phyloP scores from a whole-genome alignment of 2,329 filamentous ascomycete species.

The Xylariales sp. region DNA sequence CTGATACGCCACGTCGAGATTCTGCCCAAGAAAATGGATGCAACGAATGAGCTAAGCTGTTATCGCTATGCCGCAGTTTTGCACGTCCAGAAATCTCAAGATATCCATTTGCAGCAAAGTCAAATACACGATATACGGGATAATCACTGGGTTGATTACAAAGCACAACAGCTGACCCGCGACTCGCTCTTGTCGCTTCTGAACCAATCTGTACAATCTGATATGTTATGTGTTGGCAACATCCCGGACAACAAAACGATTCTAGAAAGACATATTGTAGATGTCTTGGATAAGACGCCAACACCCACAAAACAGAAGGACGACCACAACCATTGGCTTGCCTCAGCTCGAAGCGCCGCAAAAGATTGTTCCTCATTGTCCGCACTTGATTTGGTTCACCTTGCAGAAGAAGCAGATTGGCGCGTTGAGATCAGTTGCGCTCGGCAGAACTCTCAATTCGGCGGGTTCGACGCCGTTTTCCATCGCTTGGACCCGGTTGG shows the following conservation, averaged over 20 bases:
- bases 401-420: background rate
- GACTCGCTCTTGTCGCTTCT: background rate
- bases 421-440: background rate
- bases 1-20: background rate
- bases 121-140: background rate
- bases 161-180: background rate
- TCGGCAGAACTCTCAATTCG: background rate
- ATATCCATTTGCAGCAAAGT: background rate
- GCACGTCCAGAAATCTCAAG: background rate
- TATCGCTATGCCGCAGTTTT: background rate
- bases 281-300: too few species aligned
- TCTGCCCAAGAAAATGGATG: background rate
- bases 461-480: background rate
- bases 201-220: background rate
- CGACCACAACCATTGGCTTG: background rate
- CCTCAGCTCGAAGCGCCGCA: background rate
- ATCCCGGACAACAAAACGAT: background rate
- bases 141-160: background rate
- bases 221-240: background rate
- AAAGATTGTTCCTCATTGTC: background rate
- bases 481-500: background rate
- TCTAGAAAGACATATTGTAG: background rate
- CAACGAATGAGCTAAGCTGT: background rate
- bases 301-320: background rate
- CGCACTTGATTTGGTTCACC: background rate